These are phyloP conservation scores for Micractinium conductrix DNA, from an alignment of 139 green algal species.

Conservation along the genomic window DNA sequence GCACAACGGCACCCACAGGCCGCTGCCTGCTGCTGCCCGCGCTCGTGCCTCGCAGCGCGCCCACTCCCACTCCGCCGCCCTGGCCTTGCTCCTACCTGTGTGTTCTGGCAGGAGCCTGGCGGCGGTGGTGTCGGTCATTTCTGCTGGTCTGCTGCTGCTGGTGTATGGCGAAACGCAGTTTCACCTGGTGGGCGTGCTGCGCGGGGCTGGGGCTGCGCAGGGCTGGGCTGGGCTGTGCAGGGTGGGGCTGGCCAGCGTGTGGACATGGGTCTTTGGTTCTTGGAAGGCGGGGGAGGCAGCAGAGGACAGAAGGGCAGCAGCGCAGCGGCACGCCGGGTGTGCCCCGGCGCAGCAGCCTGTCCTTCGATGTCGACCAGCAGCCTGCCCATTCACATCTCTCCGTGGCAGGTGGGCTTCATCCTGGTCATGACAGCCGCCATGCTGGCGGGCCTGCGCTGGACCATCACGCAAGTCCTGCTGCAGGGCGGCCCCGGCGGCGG, in stretches of 20 bases:
- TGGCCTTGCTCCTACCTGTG: no score
- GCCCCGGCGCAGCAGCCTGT: not conserved
- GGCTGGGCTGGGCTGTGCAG: no score
- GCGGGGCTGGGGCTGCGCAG: not conserved
- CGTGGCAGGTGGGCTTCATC: slow-evolving; percentile 75
- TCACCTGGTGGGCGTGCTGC: slow-evolving; percentile 45
- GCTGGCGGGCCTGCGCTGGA: slow-evolving; percentile 88
- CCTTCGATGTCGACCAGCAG: not conserved
- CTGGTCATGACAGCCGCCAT: slow-evolving; percentile 88
- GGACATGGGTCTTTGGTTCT: no score
- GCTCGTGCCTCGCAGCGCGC: not conserved
- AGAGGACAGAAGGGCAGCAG: not conserved
- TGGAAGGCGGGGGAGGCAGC: not conserved
- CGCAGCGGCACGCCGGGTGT: not conserved
- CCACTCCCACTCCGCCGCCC: not conserved
- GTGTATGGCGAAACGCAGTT: slow-evolving; percentile 92
- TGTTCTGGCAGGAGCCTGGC: slow-evolving; percentile 69
- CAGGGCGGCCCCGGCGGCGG: slow-evolving; percentile 51
- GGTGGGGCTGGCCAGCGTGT: no score
- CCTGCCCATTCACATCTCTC: not conserved
- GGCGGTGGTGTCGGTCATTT: slow-evolving; percentile 84
- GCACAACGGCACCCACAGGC: not conserved
- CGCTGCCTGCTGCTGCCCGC: not conserved
- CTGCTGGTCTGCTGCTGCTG: slow-evolving; percentile 83
- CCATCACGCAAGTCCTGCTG: slow-evolving; percentile 83